phyloP scores from a whole-genome alignment of 768 basidiomycete genomes.

The Lentinula detonsa region DNA sequence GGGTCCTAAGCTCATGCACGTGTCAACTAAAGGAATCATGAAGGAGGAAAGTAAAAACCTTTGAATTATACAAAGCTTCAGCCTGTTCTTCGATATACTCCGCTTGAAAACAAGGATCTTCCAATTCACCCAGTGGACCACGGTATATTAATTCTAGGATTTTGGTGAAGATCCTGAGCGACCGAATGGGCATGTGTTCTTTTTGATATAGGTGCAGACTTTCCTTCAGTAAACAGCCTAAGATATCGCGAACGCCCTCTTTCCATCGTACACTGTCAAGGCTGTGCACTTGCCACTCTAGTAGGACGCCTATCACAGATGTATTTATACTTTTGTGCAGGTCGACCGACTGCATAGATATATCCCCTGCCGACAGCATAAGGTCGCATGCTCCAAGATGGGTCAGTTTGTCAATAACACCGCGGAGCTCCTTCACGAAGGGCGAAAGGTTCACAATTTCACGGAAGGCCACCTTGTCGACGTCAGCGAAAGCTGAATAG shows the following conservation, averaged over 20 bases:
- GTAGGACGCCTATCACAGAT: constrained; percentile 42
- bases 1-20: constrained; percentile 14
- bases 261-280: constrained; percentile 56
- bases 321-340: constrained; percentile 11
- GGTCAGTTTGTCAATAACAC: constrained; percentile 60
- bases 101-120: constrained; percentile 15
- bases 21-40: background rate
- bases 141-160: constrained; percentile 49
- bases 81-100: constrained; percentile 35
- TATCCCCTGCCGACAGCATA: constrained; percentile 38
- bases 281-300: constrained; percentile 56
- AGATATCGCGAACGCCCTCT: constrained; percentile 38
- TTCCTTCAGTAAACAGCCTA: constrained; percentile 40
- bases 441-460: constrained; percentile 35
- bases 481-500: constrained; percentile 33
- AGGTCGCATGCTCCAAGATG: constrained; percentile 67
- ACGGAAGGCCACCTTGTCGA: constrained; percentile 20
- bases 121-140: constrained; percentile 22
- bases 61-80: constrained; percentile 29
- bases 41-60: constrained; percentile 26
- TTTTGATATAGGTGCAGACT: constrained; percentile 43
- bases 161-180: constrained; percentile 50
- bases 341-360: constrained; percentile 36
- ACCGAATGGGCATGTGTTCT: constrained; percentile 46
- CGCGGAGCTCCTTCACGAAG: constrained; percentile 47